Evolutionary conservation across 2,329 filamentous ascomycete species (phyloP).

Genomic region (Colletotrichum destructivum): DNA sequence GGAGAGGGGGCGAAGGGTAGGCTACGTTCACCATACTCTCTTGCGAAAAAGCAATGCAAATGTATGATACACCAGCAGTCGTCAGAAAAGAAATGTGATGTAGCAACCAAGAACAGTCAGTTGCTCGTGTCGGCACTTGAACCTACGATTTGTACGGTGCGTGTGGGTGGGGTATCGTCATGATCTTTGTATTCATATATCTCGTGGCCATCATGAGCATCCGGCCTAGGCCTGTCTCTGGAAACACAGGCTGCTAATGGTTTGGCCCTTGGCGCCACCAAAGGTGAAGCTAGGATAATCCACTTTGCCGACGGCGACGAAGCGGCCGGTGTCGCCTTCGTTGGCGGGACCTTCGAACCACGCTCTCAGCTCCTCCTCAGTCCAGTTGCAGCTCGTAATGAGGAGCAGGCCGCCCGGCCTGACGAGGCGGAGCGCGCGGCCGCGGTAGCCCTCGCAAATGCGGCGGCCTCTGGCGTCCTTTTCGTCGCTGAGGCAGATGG

Average conservation of each 20-base stretch:
- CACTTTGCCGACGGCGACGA: constrained; percentile 77
- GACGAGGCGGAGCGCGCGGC: constrained; percentile 78
- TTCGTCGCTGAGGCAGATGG: constrained; percentile 82
- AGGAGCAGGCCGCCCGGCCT: constrained; percentile 81
- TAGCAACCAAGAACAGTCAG: constrained; percentile 15
- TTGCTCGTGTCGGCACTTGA: not conserved
- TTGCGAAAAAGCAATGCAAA: constrained; percentile 14
- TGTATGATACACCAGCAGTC: constrained; percentile 41
- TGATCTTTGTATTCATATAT: constrained; percentile 21
- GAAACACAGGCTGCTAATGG: constrained; percentile 90
- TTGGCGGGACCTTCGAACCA: constrained; percentile 78
- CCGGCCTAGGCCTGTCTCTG: constrained; percentile 54
- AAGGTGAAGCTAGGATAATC: constrained; percentile 91
- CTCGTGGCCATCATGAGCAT: constrained; percentile 21
- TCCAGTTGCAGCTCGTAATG: constrained; percentile 99
- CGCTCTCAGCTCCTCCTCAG: constrained; percentile 83
- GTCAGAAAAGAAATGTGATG: constrained; percentile 25
- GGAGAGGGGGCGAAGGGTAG: constrained; percentile 8
- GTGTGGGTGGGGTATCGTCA: constrained; percentile 14
- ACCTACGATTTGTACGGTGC: not conserved
- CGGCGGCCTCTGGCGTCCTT: constrained; percentile 67
- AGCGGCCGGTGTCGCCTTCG: constrained; percentile 53
- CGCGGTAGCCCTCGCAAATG: constrained; percentile 82
- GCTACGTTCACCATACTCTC: constrained; percentile 22
- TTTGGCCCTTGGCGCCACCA: constrained; percentile 89